Percentiles rank a stretch among this genome's conserved stretches.
Evolutionary conservation across 176 grass and related monocot species (phyloP).

Genomic region (Cenchrus purpureus): DNA sequence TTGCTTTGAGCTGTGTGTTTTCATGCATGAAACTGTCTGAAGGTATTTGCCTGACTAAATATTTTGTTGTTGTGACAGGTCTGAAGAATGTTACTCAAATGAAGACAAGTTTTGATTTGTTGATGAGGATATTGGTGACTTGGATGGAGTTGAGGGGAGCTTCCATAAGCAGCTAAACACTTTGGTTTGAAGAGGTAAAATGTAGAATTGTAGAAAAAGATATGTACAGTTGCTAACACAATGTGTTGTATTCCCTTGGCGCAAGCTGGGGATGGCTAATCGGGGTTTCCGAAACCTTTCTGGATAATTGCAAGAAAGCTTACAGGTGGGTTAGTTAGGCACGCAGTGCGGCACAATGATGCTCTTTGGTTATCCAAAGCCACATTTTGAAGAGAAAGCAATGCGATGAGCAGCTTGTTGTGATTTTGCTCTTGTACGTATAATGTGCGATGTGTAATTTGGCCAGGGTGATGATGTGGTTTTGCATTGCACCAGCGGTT

Average conservation of each 20-base stretch:
- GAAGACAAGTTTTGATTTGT: neutral
- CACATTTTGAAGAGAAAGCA: neutral
- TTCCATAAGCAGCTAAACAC: conserved; percentile 5
- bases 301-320: conserved; percentile 12
- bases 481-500: neutral
- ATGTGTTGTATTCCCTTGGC: conserved; percentile 45
- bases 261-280: conserved; percentile 44
- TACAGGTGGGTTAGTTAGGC: neutral
- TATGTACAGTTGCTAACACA: conserved; percentile 39
- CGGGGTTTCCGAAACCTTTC: conserved; percentile 21
- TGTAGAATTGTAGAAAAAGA: conserved; percentile 52
- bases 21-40: conserved; percentile 9
- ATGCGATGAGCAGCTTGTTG: neutral
- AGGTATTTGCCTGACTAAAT: conserved; percentile 32
- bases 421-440: neutral
- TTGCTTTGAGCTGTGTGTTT: neutral
- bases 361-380: neutral
- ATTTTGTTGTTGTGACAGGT: conserved; percentile 33
- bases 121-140: conserved; percentile 18
- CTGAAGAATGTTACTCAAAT: conserved; percentile 20
- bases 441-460: neutral
- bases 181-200: conserved; percentile 49
- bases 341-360: neutral
- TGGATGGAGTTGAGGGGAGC: conserved; percentile 32
- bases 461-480: neutral